Conservation (phyloP, 1,284 basidiomycete species). For the Ustilago vetiveriae region DNA sequence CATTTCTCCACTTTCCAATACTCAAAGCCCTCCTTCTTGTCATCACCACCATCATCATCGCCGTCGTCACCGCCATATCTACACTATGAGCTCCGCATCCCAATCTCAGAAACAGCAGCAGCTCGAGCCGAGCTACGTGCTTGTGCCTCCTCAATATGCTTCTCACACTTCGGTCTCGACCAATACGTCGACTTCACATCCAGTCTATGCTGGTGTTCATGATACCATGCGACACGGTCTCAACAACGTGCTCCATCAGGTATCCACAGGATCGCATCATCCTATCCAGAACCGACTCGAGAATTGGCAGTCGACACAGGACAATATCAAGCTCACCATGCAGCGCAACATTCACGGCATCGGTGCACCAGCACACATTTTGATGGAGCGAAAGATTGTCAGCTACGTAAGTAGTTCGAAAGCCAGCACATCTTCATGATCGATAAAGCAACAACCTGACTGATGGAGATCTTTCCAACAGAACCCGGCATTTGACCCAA, state of each 20-base stretch:
- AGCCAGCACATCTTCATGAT: too few relatives aligned
- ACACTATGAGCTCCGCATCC: conserved; percentile 22
- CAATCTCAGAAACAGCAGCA: conserved; percentile 29
- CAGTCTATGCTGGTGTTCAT: conserved; percentile 59
- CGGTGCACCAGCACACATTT: conserved; percentile 83
- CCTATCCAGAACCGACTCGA: conserved; percentile 64
- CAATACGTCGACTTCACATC: conserved; percentile 51
- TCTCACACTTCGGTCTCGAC: conserved; percentile 36
- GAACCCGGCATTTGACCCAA: conserved; percentile 37
- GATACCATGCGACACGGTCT: conserved; percentile 63
- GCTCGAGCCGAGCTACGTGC: conserved; percentile 37
- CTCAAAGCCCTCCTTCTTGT: background rate
- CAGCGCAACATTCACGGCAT: conserved; percentile 86
- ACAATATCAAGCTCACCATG: conserved; percentile 84
- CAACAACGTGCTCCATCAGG: conserved; percentile 53
- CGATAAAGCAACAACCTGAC: too few relatives aligned
- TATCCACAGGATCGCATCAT: conserved; percentile 48
- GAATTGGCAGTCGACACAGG: conserved; percentile 87
- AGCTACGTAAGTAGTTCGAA: conserved; percentile 73
- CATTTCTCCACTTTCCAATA: background rate
- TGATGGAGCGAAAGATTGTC: conserved; percentile 94
- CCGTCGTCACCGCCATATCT: background rate
- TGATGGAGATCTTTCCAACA: too few relatives aligned
- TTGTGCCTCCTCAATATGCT: conserved; percentile 45
- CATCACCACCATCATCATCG: background rate